These are phyloP conservation scores for Wickerhamomyces silvicola DNA, from an alignment of 805 yeast species.

Conservation along the genomic window DNA sequence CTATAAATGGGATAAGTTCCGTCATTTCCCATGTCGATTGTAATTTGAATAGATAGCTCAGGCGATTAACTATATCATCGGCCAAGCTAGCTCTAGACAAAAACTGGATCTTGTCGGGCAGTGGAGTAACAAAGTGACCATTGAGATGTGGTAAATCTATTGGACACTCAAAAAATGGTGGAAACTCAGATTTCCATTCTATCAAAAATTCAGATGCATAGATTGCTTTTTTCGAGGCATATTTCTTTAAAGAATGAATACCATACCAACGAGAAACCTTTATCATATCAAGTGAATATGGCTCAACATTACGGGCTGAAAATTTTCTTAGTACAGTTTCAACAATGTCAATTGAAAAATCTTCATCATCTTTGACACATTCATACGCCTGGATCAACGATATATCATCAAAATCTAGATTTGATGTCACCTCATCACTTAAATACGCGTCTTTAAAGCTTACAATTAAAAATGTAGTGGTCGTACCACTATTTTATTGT, in stretches of 20 bases:
- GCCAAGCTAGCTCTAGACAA: constrained; percentile 47
- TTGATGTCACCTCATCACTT: too few relatives aligned
- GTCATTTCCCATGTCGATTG: constrained; percentile 56
- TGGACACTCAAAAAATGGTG: constrained; percentile 55
- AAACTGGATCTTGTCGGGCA: constrained; percentile 40
- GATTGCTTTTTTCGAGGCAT: constrained; percentile 25
- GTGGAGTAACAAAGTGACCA: constrained; percentile 51
- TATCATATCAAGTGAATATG: constrained; percentile 34
- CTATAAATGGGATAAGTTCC: constrained; percentile 59
- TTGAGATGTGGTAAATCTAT: constrained; percentile 46
- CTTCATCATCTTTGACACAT: constrained; percentile 25
- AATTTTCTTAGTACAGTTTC: constrained; percentile 47
- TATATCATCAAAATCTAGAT: constrained; percentile 24
- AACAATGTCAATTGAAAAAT: constrained; percentile 37
- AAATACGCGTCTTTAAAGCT: too few relatives aligned
- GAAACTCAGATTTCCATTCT: constrained; percentile 57
- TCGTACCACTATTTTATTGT: too few relatives aligned
- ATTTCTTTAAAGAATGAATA: constrained; percentile 36
- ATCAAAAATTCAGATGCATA: constrained; percentile 50
- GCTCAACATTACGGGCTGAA: constrained; percentile 19
- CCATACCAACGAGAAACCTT: constrained; percentile 61
- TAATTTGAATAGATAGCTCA: constrained; percentile 43
- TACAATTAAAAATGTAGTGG: too few relatives aligned
- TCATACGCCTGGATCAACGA: constrained; percentile 24
- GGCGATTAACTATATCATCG: constrained; percentile 39